Conservation (phyloP, 225 moss, liverwort and hornwort species). For the Sphagnum tenellum region DNA sequence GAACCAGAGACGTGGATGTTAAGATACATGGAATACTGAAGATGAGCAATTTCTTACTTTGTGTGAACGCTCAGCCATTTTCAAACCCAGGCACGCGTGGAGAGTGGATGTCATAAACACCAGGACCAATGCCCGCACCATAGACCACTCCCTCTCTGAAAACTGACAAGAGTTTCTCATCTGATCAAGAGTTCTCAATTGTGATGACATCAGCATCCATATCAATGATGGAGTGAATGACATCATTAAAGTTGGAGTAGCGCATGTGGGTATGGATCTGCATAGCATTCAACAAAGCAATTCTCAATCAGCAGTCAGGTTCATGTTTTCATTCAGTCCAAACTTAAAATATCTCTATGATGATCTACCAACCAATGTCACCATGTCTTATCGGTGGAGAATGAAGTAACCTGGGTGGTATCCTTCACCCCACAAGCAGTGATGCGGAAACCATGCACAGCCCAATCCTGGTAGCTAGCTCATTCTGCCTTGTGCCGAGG, state of each 20-base stretch:
- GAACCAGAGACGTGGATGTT: too few species aligned
- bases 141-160: conserved; percentile 74
- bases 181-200: conserved; percentile 90
- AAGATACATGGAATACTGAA: too few species aligned
- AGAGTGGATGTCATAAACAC: conserved; percentile 89
- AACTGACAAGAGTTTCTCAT: conserved; percentile 84
- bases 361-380: too few species aligned
- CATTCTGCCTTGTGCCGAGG: conserved; percentile 57
- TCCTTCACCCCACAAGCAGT: conserved; percentile 56
- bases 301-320: too few species aligned
- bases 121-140: conserved; percentile 82
- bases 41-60: conserved; percentile 26
- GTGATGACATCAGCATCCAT: conserved; percentile 98
- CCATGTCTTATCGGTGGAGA: too few species aligned
- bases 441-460: conserved; percentile 62
- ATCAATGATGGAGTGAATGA: conserved; percentile 81
- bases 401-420: conserved; percentile 30
- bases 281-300: neutral
- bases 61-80: conserved; percentile 50
- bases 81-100: conserved; percentile 75
- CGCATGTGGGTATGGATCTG: conserved; percentile 72
- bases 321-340: too few species aligned
- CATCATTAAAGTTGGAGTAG: conserved; percentile 68
- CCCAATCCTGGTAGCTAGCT: conserved; percentile 54
- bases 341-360: neutral